Evolutionary conservation across 257 asterid species (phyloP).

Genomic region (Fraxinus excelsior): DNA sequence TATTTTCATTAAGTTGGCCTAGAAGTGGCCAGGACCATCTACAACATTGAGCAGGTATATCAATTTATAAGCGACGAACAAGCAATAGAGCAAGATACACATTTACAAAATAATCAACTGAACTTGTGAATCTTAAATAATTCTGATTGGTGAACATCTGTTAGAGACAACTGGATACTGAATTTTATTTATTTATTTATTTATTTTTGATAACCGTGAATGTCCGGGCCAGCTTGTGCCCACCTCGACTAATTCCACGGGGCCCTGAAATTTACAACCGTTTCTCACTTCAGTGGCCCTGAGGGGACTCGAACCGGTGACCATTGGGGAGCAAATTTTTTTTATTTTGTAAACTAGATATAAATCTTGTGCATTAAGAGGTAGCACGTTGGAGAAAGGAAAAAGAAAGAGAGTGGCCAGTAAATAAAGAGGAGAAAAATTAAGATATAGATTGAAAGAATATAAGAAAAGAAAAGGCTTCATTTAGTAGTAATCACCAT

Average conservation of each 20-base stretch:
- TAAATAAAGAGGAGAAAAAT: background rate
- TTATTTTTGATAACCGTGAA: too few relatives aligned
- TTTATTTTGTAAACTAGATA: background rate
- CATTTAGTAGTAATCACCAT: background rate
- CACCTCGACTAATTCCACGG: too few relatives aligned
- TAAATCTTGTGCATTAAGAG: background rate
- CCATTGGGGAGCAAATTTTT: too few relatives aligned
- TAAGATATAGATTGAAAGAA: background rate
- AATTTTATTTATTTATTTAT: background rate
- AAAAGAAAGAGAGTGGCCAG: background rate
- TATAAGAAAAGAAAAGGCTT: background rate
- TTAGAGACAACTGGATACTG: background rate
- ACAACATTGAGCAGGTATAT: background rate
- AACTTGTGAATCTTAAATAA: background rate
- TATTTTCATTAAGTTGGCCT: conserved; percentile 5
- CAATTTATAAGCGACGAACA: background rate
- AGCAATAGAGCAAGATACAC: background rate
- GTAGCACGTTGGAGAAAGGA: background rate
- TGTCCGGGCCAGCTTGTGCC: too few relatives aligned
- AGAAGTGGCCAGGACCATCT: conserved; percentile 10
- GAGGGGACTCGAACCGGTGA: too few relatives aligned
- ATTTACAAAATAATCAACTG: background rate
- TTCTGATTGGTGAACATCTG: background rate
- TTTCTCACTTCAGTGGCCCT: too few relatives aligned
- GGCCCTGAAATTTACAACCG: too few relatives aligned